Evolutionary conservation across 2,329 filamentous ascomycete genomes (phyloP), one percentile per base, ranked within the genome.

Genomic region (Colletotrichum sp.): DNA sequence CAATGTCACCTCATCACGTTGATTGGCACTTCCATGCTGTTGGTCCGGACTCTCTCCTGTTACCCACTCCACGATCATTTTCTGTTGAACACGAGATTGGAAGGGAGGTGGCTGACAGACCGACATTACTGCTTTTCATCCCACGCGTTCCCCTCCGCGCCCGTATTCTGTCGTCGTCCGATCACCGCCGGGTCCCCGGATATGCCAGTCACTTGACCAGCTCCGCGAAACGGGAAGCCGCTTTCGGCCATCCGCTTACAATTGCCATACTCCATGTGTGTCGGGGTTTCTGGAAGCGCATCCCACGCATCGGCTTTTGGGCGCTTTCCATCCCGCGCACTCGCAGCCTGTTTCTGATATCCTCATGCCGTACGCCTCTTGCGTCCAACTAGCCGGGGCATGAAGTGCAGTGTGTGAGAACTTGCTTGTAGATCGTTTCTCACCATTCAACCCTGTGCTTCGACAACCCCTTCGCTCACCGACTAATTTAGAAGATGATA

Each of bases 11-110:
- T 55, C n/a, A 65, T 73, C 64, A 73, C 49, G 59, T 73, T 69
- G 59, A 64, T 61, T n/a, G 25, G 59, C 22, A 61, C 61, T 29
- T 52, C 44, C 70, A 61, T 76, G 22, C 64, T 61, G 70, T 62
- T 65, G 57, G 70, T 65, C 65, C 49, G 32, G 27, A 32, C 27
- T 19, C 11, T 59, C 27, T 22, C 68, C 15, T 44, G 9, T 52
- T 32, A 63, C 34, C 57, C 73, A 61, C 62, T 62, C 25, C 19
- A 25, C 63, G 6, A 29, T 52, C 6, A 55, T 62, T 71, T 39
- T 22, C 27, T 49, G 39, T 22, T 30, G 44, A 69, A 69, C 73
- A 76, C 73, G 70, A 73, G 73, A 22, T 65, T 22, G 12, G 49
- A 36, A 67, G 69, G 25, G 57, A 49, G 49, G 27, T 19, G 30